Evolutionary conservation across 129 eudicot species (phyloP).

Genomic region (Chrysanthemum lavandulifolium): DNA sequence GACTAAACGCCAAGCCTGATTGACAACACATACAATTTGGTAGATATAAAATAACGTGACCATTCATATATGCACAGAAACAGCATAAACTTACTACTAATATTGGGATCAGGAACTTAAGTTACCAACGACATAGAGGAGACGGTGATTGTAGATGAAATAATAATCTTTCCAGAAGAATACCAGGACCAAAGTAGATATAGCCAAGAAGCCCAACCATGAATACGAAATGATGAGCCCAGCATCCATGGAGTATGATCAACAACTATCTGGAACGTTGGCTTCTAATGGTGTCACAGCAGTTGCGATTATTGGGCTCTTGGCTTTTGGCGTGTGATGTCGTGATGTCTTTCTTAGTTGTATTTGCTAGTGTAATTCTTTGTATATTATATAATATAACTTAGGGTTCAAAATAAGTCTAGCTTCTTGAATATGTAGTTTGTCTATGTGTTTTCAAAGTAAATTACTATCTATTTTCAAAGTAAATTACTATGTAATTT

Average conservation of each 20-base stretch:
- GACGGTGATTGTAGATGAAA: slow-evolving; percentile 12
- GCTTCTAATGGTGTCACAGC: neutral
- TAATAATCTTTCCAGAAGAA: slow-evolving; percentile 12
- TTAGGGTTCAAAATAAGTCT: no score
- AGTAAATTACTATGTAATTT: no score
- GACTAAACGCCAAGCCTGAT: slow-evolving; percentile 18
- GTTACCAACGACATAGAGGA: slow-evolving; percentile 12
- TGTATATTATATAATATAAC: no score
- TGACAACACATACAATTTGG: neutral
- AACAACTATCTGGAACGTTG: neutral
- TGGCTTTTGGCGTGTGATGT: neutral
- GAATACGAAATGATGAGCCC: slow-evolving; percentile 3
- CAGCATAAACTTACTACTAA: no score
- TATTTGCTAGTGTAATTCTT: no score
- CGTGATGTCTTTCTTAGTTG: no score
- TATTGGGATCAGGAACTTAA: no score
- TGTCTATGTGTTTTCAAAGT: neutral
- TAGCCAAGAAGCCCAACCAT: slow-evolving; percentile 1
- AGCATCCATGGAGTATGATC: slow-evolving; percentile 12
- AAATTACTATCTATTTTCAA: no score
- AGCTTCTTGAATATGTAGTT: slow-evolving; percentile 11
- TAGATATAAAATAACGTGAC: no score
- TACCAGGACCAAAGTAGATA: slow-evolving; percentile 1
- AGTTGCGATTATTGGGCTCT: no score
- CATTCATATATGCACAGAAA: no score